Conservation (phyloP, 164 flowering plant species). For the Chloranthus sessilifolius region DNA sequence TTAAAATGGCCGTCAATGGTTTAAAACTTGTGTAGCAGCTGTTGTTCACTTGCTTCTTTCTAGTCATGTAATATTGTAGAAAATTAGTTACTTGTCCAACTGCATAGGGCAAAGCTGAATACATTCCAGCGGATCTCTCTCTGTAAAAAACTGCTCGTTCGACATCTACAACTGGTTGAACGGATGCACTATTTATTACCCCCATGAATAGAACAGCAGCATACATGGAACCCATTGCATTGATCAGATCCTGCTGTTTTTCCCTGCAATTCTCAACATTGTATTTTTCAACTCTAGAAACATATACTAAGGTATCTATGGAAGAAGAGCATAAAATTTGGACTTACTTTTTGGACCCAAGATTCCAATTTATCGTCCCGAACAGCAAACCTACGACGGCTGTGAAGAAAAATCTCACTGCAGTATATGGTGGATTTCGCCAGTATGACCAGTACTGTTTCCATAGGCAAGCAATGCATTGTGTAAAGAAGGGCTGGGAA, state of each 20-base stretch:
- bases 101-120: constrained; percentile 1
- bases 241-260: constrained; percentile 1
- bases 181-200: background rate
- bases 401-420: constrained; percentile 28
- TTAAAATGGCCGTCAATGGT: background rate
- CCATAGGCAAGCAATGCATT: constrained; percentile 41
- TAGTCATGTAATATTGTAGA: too few species aligned
- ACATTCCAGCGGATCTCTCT: constrained; percentile 8
- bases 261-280: constrained; percentile 7
- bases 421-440: constrained; percentile 33
- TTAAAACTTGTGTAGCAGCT: background rate
- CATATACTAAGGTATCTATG: too few species aligned
- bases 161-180: constrained; percentile 6
- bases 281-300: too few species aligned
- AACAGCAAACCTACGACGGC: constrained; percentile 22
- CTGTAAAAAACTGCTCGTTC: constrained; percentile 10
- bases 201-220: background rate
- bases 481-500: constrained; percentile 22
- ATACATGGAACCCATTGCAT: background rate
- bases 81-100: constrained; percentile 6
- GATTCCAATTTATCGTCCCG: constrained; percentile 34
- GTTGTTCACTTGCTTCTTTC: too few species aligned
- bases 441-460: constrained; percentile 38
- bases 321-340: background rate
- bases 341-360: constrained; percentile 30